phyloP scores from a whole-genome alignment of 345 rosid genomes.

The Theobroma cacao region DNA sequence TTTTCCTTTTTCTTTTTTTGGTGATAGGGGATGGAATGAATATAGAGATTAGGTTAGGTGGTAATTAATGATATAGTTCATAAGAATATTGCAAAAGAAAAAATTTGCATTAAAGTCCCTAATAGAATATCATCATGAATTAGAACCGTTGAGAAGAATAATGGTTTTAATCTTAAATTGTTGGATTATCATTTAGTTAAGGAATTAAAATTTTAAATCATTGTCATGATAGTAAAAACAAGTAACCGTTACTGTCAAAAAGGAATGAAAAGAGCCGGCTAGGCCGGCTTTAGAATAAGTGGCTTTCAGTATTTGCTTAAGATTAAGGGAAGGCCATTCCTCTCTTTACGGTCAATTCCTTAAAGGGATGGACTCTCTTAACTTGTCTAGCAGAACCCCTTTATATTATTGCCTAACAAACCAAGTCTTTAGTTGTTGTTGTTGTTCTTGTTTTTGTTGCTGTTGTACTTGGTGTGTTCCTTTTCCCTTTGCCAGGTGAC shows the following conservation, averaged over 20 bases:
- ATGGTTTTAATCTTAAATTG: background rate
- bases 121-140: background rate
- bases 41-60: constrained; percentile 8
- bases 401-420: constrained; percentile 11
- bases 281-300: constrained; percentile 48
- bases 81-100: background rate
- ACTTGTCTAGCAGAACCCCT: constrained; percentile 13
- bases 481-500: constrained; percentile 15
- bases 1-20: too few relatives aligned
- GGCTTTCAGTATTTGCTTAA: constrained; percentile 55
- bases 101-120: background rate
- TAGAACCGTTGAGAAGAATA: constrained; percentile 11
- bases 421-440: constrained; percentile 2
- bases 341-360: constrained; percentile 60
- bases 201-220: constrained; percentile 22
- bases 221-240: constrained; percentile 12
- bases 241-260: constrained; percentile 32
- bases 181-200: constrained; percentile 23
- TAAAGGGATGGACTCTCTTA: constrained; percentile 44
- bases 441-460: constrained; percentile 11
- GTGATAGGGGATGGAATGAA: too few relatives aligned
- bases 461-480: background rate
- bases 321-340: constrained; percentile 47
- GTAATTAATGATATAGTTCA: background rate
- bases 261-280: constrained; percentile 37